Percentiles rank a stretch among this genome's conserved stretches.
Evolutionary conservation across 495 filamentous ascomycete genomes (phyloP).

Genomic region (Penicillium canariense): DNA sequence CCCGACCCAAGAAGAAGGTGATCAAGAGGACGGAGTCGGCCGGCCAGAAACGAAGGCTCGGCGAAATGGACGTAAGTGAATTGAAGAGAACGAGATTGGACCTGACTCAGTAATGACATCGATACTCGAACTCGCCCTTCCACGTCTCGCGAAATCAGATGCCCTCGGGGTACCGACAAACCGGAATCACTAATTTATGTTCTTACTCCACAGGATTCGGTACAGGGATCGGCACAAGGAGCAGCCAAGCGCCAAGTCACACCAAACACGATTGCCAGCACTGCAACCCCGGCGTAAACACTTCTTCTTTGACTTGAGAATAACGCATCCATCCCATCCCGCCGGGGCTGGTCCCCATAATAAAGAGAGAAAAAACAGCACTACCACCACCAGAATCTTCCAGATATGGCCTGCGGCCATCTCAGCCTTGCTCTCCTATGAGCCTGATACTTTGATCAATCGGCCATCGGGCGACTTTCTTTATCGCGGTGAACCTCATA

Average conservation of each 20-base stretch:
- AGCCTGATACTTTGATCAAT: not conserved
- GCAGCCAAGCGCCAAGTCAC: slow-evolving; percentile 43
- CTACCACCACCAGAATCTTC: not conserved
- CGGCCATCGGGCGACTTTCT: slow-evolving; percentile 11
- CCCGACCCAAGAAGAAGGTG: slow-evolving; percentile 62
- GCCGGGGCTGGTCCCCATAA: slow-evolving; percentile 39
- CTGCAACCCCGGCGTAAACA: slow-evolving; percentile 39
- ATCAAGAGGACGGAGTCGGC: slow-evolving; percentile 39
- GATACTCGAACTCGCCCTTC: slow-evolving; percentile 19
- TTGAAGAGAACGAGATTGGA: slow-evolving; percentile 26
- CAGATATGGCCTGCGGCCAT: too few relatives aligned
- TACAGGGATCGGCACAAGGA: slow-evolving; percentile 32
- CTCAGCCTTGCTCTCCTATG: not conserved
- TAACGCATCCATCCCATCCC: slow-evolving; percentile 1
- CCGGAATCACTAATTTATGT: slow-evolving; percentile 40
- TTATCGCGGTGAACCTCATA: slow-evolving; percentile 15
- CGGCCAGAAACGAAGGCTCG: slow-evolving; percentile 43
- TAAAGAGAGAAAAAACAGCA: not conserved
- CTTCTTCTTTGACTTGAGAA: not conserved
- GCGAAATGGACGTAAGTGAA: slow-evolving; percentile 49
- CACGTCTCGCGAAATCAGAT: slow-evolving; percentile 15
- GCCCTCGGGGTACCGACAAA: slow-evolving; percentile 18
- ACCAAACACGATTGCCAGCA: slow-evolving; percentile 27
- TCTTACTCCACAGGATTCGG: slow-evolving; percentile 25
- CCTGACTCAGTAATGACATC: slow-evolving; percentile 24